Evolutionary conservation across 2,329 filamentous ascomycete genomes (phyloP), one percentile per base, ranked within the genome.

Genomic region (Emydomyces testavorans): DNA sequence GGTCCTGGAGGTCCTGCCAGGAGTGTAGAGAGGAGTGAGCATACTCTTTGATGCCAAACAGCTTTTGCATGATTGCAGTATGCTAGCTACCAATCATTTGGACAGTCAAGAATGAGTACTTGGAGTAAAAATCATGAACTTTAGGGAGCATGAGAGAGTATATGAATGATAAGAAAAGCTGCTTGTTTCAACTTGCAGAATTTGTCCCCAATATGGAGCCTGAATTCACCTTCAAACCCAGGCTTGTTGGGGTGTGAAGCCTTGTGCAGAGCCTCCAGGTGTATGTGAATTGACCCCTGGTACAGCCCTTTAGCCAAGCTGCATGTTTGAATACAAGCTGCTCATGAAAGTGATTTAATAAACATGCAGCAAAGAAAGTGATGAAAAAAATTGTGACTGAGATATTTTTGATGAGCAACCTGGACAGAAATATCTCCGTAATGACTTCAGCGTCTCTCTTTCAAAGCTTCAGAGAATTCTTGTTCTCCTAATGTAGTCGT

Each of bases 21-120:
- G 40, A 43, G 34, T 43, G 28, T 18, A 28, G 40, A 3, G 40
- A 34, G 20, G 29, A 35, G 28, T 29, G 40, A 13, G 21, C 40
- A 35, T 43, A 28, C 29, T 43, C 34, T 15, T 43, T 43, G 18
- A 43, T 21, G 29, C 40, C 40, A 24, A 43, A 43, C n/a, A 43
- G n/a, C 40, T 43, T 43, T 11, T 29, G 28, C 40, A 43, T 43
- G 40, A 13, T 15, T 43, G 18, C 28, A 16, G 13, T 13, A 24
- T 13, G 18, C 21, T 29, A n/a, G n/a, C 13, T 2, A 6, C 3
- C 16, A 15, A 24, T 15, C 16, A n/a, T n/a, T n/a, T n/a, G n/a
- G n/a, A n/a, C n/a, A n/a, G n/a, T n/a, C n/a, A 23, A 7, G 3
- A 38, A 38, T 4, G 20, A 13, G 7, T 6, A 15, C 29, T n/a